Percentiles rank a stretch among this genome's conserved stretches.
Evolutionary conservation across 108 stramenopile species (phyloP).

Genomic region (Craspedostauros australis): DNA sequence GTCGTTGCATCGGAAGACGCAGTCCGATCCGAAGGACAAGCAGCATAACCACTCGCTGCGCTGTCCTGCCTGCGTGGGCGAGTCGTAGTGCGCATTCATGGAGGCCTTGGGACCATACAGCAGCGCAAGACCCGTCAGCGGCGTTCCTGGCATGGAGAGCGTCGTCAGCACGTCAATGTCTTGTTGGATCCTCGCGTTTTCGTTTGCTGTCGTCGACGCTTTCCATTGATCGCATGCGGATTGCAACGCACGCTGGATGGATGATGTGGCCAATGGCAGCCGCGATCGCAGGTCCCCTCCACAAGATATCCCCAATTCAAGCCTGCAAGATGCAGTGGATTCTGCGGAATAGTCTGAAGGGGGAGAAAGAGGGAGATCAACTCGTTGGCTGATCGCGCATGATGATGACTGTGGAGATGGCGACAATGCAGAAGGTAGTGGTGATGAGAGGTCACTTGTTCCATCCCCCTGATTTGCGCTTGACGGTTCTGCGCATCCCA

Average conservation of each 20-base stretch:
- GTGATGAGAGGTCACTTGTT: too few relatives aligned
- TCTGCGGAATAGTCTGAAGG: background rate
- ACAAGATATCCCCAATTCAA: conserved; percentile 5
- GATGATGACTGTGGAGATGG: too few relatives aligned
- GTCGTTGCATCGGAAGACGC: conserved; percentile 4
- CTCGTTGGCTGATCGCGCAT: too few relatives aligned
- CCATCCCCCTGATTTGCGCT: too few relatives aligned
- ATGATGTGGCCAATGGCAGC: background rate
- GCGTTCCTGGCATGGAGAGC: too few relatives aligned
- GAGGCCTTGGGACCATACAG: conserved; percentile 12
- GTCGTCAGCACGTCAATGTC: too few relatives aligned
- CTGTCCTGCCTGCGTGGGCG: conserved; percentile 16
- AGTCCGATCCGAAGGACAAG: conserved; percentile 7
- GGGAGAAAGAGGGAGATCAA: too few relatives aligned
- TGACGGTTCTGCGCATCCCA: too few relatives aligned
- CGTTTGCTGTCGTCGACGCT: background rate
- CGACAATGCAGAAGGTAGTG: too few relatives aligned
- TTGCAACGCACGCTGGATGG: background rate
- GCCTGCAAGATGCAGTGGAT: conserved; percentile 2
- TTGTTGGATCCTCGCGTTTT: too few relatives aligned
- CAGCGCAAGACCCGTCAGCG: conserved; percentile 12
- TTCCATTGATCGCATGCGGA: background rate
- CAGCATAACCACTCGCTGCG: conserved; percentile 10
- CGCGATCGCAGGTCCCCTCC: background rate
- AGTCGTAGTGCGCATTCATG: conserved; percentile 18